phyloP scores from a whole-genome alignment of 2,329 filamentous ascomycete genomes.

The Aspergillus spinulosporus region DNA sequence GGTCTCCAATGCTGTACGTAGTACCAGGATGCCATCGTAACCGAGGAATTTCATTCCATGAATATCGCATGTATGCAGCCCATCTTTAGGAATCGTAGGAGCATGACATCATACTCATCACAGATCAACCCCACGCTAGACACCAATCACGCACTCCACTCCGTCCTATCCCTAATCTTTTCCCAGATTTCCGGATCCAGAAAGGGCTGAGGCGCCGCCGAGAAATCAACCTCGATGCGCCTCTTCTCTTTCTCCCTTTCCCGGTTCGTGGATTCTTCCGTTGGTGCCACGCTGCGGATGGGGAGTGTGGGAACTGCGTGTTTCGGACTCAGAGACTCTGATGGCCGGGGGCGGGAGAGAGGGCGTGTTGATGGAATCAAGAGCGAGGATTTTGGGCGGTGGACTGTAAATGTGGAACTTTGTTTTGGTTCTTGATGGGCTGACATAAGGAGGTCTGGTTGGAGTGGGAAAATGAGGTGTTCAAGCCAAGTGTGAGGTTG shows the following conservation, averaged over 20 bases:
- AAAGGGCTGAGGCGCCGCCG: slow-evolving; percentile 39
- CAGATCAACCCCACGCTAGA: background rate
- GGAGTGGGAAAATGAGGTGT: too few relatives aligned
- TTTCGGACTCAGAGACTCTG: background rate
- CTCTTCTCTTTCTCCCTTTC: background rate
- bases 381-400: slow-evolving; percentile 13
- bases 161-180: slow-evolving; percentile 21
- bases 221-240: slow-evolving; percentile 27
- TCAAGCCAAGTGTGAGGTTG: background rate
- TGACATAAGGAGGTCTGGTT: too few relatives aligned
- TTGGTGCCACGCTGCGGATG: background rate
- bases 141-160: background rate
- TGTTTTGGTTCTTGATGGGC: background rate
- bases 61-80: too few relatives aligned
- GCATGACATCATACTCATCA: background rate
- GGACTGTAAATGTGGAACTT: slow-evolving; percentile 7
- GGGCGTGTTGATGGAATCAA: slow-evolving; percentile 32
- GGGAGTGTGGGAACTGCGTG: background rate
- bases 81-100: too few relatives aligned
- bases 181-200: slow-evolving; percentile 39
- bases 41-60: too few relatives aligned
- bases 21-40: too few relatives aligned
- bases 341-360: slow-evolving; percentile 11
- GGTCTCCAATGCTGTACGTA: background rate
- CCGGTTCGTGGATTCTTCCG: background rate